These are phyloP conservation scores for Poa pratensis DNA, from an alignment of 176 grass and related monocot genomes.

Conservation along the genomic window DNA sequence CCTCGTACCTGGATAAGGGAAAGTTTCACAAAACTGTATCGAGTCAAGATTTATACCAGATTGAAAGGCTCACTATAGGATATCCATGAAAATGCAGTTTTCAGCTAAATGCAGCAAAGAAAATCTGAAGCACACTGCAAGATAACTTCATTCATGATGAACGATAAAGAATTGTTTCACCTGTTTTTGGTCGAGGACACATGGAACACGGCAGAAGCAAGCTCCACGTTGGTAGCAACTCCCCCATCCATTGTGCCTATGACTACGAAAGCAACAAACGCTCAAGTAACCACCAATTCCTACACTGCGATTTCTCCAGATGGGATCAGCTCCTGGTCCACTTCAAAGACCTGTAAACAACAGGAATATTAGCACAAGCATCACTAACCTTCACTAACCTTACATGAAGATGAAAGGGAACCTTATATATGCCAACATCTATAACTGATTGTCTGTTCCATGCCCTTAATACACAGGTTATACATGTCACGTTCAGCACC, in stretches of 20 bases:
- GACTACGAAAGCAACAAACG: not conserved
- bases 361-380: not conserved
- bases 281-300: not conserved
- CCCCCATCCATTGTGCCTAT: conserved; percentile 57
- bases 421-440: conserved; percentile 26
- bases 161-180: conserved; percentile 46
- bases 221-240: conserved; percentile 47
- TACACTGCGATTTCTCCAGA: conserved; percentile 21
- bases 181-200: conserved; percentile 65
- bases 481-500: not conserved
- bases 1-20: conserved; percentile 68
- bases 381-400: too few relatives aligned
- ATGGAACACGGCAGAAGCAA: conserved; percentile 85
- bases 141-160: not conserved
- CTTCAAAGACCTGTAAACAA: conserved; percentile 54
- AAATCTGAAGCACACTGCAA: not conserved
- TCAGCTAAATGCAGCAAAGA: not conserved
- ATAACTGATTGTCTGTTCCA: not conserved
- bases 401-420: too few relatives aligned
- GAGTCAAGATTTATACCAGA: conserved; percentile 9
- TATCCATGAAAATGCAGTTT: conserved; percentile 22
- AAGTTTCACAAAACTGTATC: not conserved
- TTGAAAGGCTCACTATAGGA: not conserved
- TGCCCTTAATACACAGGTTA: not conserved
- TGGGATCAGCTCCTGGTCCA: not conserved